These are phyloP conservation scores for Cryptococcus hybrid DNA, from an alignment of 1,284 basidiomycete species.

Conservation along the genomic window DNA sequence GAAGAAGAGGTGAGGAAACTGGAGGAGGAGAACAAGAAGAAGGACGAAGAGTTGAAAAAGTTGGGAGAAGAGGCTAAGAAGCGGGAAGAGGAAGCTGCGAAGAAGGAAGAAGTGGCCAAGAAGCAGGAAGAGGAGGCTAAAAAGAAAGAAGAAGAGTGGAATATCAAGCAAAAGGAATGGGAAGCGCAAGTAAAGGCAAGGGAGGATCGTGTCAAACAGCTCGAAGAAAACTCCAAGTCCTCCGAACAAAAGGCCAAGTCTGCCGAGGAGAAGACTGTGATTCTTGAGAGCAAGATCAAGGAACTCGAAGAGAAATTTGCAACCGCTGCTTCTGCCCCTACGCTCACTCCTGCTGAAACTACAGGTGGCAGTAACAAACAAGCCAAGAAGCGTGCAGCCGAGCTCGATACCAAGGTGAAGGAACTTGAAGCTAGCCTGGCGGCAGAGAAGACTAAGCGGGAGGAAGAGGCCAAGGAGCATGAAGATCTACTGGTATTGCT, in stretches of 20 bases:
- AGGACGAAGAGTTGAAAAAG: constrained; percentile 4
- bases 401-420: constrained; percentile 19
- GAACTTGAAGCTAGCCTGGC: constrained; percentile 52
- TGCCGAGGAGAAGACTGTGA: not conserved
- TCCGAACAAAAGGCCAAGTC: not conserved
- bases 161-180: not conserved
- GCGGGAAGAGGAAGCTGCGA: constrained; percentile 3
- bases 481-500: constrained; percentile 90
- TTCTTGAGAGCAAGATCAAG: constrained; percentile 10
- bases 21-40: constrained; percentile 7
- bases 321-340: constrained; percentile 10
- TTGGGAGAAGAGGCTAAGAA: not conserved
- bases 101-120: not conserved
- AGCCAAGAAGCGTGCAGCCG: constrained; percentile 18
- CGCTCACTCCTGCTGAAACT: not conserved
- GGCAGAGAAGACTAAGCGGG: constrained; percentile 61
- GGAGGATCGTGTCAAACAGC: not conserved
- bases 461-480: constrained; percentile 88
- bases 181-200: not conserved
- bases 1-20: not conserved
- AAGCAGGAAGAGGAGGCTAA: constrained; percentile 1
- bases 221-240: not conserved
- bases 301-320: constrained; percentile 27
- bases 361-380: constrained; percentile 15
- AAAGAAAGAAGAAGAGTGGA: not conserved